Conservation (phyloP, 2,329 filamentous ascomycete species). For the Trichoderma hamatum region DNA sequence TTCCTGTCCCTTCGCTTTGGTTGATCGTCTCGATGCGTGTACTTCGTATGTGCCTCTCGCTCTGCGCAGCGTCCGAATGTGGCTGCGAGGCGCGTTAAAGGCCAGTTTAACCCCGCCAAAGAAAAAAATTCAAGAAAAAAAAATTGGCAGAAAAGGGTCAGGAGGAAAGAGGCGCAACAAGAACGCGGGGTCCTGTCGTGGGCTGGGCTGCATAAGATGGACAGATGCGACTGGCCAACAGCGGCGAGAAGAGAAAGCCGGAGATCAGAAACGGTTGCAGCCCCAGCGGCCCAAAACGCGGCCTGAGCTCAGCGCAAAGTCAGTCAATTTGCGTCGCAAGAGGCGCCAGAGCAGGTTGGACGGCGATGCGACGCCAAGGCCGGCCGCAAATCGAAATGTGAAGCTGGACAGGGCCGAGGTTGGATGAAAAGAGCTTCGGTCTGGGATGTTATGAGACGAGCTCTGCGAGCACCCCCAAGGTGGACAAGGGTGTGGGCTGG, state of each 20-base stretch:
- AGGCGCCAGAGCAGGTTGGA: conserved; percentile 14
- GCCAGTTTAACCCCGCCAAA: conserved; percentile 24
- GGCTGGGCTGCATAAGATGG: not conserved
- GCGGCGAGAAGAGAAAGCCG: conserved; percentile 1
- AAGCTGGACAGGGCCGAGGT: conserved; percentile 16
- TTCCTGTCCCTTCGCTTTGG: not conserved
- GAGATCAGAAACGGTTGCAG: conserved; percentile 18
- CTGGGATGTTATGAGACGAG: conserved; percentile 8
- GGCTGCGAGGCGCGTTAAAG: conserved; percentile 23
- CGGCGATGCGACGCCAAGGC: conserved; percentile 16
- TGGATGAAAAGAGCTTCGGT: conserved; percentile 23
- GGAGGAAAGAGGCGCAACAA: conserved; percentile 14
- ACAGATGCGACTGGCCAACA: conserved; percentile 19
- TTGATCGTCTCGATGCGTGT: conserved; percentile 1
- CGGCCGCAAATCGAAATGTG: conserved; percentile 1
- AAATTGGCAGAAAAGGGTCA: conserved; percentile 7
- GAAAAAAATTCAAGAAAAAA: conserved; percentile 25
- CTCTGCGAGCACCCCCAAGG: conserved; percentile 6
- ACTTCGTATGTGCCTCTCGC: conserved; percentile 1
- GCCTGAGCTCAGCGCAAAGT: conserved; percentile 21
- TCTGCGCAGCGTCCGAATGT: conserved; percentile 6
- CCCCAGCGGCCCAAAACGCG: conserved; percentile 25
- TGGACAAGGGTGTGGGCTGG: conserved; percentile 9
- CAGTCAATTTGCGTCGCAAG: conserved; percentile 25
- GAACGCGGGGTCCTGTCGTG: conserved; percentile 24